A percentile compares a stretch with the other conserved stretches of the same genome.
Evolutionary conservation across 2,329 filamentous ascomycete genomes (phyloP).

Genomic region (Blumeriella jaapii): DNA sequence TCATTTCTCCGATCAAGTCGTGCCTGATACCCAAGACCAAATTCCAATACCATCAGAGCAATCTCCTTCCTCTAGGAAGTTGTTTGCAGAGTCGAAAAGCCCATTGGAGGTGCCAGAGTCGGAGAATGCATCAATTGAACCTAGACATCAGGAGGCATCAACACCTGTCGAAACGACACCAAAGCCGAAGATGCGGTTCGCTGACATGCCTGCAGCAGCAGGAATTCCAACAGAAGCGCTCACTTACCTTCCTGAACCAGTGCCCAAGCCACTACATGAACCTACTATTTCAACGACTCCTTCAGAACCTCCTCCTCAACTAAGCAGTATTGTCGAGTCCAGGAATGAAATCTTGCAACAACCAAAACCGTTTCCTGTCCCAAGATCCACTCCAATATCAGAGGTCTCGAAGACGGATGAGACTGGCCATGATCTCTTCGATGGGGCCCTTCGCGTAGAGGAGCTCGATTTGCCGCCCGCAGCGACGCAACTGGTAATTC

Average conservation of each 20-base stretch:
- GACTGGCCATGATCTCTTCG: constrained; percentile 3
- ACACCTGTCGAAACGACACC: neutral
- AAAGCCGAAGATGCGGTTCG: neutral
- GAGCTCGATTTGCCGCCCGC: constrained; percentile 56
- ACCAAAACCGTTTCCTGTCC: neutral
- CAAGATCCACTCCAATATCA: neutral
- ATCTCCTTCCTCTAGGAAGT: neutral
- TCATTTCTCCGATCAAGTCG: too few relatives aligned
- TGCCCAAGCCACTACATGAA: too few relatives aligned
- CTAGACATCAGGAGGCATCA: neutral
- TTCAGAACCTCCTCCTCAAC: constrained; percentile 9
- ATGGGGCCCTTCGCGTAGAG: constrained; percentile 21
- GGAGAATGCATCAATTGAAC: neutral
- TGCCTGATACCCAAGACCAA: neutral
- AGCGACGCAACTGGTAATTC: constrained; percentile 35
- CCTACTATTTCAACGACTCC: constrained; percentile 13
- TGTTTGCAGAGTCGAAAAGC: neutral
- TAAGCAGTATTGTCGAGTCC: neutral
- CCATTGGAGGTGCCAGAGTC: neutral
- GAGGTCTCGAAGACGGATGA: constrained; percentile 1
- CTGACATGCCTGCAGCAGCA: constrained; percentile 3
- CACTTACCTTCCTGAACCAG: too few relatives aligned
- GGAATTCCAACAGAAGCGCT: too few relatives aligned
- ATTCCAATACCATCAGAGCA: neutral
- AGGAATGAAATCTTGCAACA: neutral